Percentiles rank a stretch among this genome's conserved stretches.
Conservation (phyloP, 2,329 filamentous ascomycete genomes). For the Cladosporium austrohemisphaericum region DNA sequence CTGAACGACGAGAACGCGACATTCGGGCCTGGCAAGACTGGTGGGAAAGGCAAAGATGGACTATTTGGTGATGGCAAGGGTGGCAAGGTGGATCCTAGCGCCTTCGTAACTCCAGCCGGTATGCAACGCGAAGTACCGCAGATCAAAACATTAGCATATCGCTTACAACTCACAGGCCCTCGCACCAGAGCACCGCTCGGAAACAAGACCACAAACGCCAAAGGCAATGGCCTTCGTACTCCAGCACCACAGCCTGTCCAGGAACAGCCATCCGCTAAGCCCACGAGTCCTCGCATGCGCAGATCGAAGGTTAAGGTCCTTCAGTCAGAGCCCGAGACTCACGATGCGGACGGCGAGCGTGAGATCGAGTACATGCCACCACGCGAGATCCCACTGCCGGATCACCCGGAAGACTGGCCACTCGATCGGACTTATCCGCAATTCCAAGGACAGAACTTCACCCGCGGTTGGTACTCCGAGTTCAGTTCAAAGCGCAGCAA, state of each 20-base stretch:
- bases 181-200: conserved; percentile 77
- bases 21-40: conserved; percentile 57
- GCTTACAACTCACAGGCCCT: conserved; percentile 45
- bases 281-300: conserved; percentile 55
- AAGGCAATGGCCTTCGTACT: conserved; percentile 65
- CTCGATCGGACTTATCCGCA: conserved; percentile 26
- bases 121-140: conserved; percentile 32
- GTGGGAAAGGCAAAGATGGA: conserved; percentile 56
- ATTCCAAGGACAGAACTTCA: conserved; percentile 53
- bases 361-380: conserved; percentile 91
- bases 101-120: conserved; percentile 80
- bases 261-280: conserved; percentile 46
- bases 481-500: conserved; percentile 43
- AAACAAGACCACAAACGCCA: conserved; percentile 95
- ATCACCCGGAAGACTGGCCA: conserved; percentile 32
- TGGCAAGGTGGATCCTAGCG: conserved; percentile 52
- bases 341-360: conserved; percentile 55
- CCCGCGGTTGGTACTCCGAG: conserved; percentile 48
- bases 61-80: conserved; percentile 51
- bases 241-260: conserved; percentile 54
- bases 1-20: conserved; percentile 84
- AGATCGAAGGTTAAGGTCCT: conserved; percentile 59
- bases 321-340: conserved; percentile 48
- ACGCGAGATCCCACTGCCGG: conserved; percentile 49
- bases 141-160: background rate